Base-by-base conservation (phyloP, 495 filamentous ascomycete species). In the Melanomma pulvis-pyrius region DNA sequence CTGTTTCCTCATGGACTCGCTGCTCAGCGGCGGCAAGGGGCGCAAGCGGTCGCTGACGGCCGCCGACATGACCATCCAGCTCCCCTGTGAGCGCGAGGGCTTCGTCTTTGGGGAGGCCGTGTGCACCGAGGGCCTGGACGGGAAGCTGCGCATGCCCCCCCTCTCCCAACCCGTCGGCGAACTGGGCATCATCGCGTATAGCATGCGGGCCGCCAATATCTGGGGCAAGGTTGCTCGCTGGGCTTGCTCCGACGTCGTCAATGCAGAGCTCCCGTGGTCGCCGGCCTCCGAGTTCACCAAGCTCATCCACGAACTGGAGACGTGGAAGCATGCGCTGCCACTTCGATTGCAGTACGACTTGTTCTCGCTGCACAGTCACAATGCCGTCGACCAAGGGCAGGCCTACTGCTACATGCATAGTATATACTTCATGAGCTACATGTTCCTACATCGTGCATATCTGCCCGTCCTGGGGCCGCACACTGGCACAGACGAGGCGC, bases 1-100 rank as follows among this genome's bases (percentile, higher is more conserved):
- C 2, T 72, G 69, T 47, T 74, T 74, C 60, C 63, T 74, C 21
- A 74, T 74, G 72, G 72, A 74, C 59, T 72, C 69, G 22, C 67
- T 74, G 21, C 70, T 74, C 39, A 74, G 72, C 30, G 72, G 72
- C 51, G 72, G 72, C 6, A 74, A 72, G 50, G 72, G 72, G 1
- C 65, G 72, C n/a, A 70, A 65, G 63, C 52, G 72, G 26, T 64
- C 66, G 12, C 61, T 74, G 9, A 47, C 29, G 4, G 65, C 62
- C 4, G 34, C 46, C 7, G 72, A 74, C 34, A 74, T 74, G 66
- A 34, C 12, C 12, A 70, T 74, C 36, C 72, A 74, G 54, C 67
- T 74, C 3, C 72, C 72, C 7, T 74, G 69, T 55, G 72, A 74
- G 30, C 67, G 59, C 19, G 72, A 74, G 47, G 34, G 32, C 59